Evolutionary conservation across 2,329 filamentous ascomycete species (phyloP), one percentile per base, ranked within the genome.

Genomic region (Verticillium albo-atrum): DNA sequence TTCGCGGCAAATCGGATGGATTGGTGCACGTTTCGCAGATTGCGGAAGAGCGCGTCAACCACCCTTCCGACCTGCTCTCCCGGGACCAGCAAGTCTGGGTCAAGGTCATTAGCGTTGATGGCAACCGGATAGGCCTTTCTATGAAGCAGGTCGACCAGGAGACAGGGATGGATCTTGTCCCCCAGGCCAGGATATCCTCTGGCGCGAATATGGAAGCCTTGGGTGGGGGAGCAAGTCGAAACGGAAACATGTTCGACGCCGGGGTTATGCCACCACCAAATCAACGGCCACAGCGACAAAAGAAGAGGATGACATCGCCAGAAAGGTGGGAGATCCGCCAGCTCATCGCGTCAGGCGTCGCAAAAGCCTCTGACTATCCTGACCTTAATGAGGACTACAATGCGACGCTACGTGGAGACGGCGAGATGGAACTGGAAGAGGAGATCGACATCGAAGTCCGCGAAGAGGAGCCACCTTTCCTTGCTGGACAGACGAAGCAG

Each of bases 311-410:
- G 88, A 98, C 94, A 0, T 97, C 94, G 15, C 95, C 95, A 1
- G 95, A 99, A 71, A 82, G 95, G 70, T 99, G 95, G 94, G 95
- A 99, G 72, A 97, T 99, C 63, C 87, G 94, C 63, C 95, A 99
- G 70, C 81, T 99, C 57, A 98, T 99, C 69, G 92, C 94, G 3
- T 97, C 95, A 4, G 95, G 96, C 53, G 94, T 96, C 9, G 89
- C 92, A 20, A 96, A 95, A 67, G 93, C 92, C 0, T 90, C 91
- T 0, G 94, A 98, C 67, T 97, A 97, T 70, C 95, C 95, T 1
- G 94, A 97, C 64, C 83, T 98, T 28, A 91, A 98, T 66, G 92
- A 97, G 66, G 93, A 98, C 60, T 97, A 96, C 72, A 89, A 97
- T 63, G 89, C 91, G 17, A 93, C 92, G 0, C 78, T 97, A 27